These are phyloP conservation scores for Kodamaea sagamina DNA, from an alignment of 805 yeast genomes.

Conservation along the genomic window DNA sequence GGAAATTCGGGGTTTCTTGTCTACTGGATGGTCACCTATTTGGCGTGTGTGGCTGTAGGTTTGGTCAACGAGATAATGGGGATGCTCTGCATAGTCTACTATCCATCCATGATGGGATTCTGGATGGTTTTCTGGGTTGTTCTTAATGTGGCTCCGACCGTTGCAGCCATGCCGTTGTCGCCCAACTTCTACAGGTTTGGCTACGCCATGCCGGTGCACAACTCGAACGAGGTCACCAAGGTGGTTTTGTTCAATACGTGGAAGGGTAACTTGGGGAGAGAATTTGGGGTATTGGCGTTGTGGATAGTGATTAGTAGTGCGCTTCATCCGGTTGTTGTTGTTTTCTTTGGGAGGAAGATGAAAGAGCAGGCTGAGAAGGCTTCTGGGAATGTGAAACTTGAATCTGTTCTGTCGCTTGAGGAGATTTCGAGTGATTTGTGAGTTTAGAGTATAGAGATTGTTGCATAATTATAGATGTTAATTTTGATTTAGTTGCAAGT, in stretches of 20 bases:
- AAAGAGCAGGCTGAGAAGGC: no score
- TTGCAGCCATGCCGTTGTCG: slow-evolving; percentile 34
- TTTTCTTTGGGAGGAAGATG: slow-evolving; percentile 40
- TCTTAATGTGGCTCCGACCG: slow-evolving; percentile 31
- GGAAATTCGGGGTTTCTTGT: slow-evolving; percentile 73
- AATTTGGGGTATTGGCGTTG: slow-evolving; percentile 29
- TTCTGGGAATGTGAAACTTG: no score
- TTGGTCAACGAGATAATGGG: slow-evolving; percentile 69
- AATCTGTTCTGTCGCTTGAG: no score
- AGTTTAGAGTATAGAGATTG: no score
- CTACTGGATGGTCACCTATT: slow-evolving; percentile 66
- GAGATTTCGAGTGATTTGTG: no score
- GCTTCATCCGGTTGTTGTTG: slow-evolving; percentile 48
- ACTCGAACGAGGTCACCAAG: slow-evolving; percentile 31
- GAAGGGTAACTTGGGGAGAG: slow-evolving; percentile 34
- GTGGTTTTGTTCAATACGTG: slow-evolving; percentile 37
- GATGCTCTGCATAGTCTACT: slow-evolving; percentile 48
- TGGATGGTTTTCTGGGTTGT: slow-evolving; percentile 34
- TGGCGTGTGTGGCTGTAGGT: slow-evolving; percentile 77
- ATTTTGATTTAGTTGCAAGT: no score
- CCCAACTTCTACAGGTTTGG: slow-evolving; percentile 38
- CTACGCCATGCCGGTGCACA: slow-evolving; percentile 39
- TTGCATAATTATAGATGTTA: no score
- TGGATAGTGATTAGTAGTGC: slow-evolving; percentile 50
- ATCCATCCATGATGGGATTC: slow-evolving; percentile 68